phyloP scores from a whole-genome alignment of 345 rosid species.

The Linum usitatissimum region DNA sequence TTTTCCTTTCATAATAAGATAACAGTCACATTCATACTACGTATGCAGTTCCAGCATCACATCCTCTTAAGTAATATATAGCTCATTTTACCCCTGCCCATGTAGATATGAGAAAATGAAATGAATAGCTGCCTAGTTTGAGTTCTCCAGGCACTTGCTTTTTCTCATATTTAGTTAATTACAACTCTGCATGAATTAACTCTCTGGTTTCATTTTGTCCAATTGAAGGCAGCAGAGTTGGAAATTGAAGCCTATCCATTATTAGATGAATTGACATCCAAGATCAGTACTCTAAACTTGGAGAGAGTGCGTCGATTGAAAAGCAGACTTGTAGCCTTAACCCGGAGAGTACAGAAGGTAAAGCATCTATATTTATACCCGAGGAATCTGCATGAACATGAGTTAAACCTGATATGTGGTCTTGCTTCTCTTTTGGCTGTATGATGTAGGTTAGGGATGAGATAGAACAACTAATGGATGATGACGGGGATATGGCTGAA shows the following conservation, averaged over 20 bases:
- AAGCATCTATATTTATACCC: slow-evolving; percentile 4
- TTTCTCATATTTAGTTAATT: too few species aligned
- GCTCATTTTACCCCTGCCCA: too few species aligned
- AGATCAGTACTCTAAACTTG: slow-evolving; percentile 93
- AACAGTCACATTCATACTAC: too few species aligned
- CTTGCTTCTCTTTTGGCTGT: slow-evolving; percentile 6
- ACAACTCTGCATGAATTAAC: neutral
- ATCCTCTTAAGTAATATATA: too few species aligned
- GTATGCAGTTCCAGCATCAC: too few species aligned
- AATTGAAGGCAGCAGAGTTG: slow-evolving; percentile 79
- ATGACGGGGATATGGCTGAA: slow-evolving; percentile 99
- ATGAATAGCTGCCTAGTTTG: too few species aligned
- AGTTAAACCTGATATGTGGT: neutral
- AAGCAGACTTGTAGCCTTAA: slow-evolving; percentile 91
- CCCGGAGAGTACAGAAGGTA: slow-evolving; percentile 96
- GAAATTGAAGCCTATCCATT: slow-evolving; percentile 99
- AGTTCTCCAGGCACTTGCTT: too few species aligned
- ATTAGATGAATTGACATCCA: slow-evolving; percentile 87
- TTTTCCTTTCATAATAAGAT: too few species aligned
- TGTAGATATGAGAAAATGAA: too few species aligned
- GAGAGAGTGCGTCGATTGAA: slow-evolving; percentile 90
- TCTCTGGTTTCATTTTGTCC: neutral
- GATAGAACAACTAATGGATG: slow-evolving; percentile 95
- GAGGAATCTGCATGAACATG: slow-evolving; percentile 1
- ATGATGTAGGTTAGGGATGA: slow-evolving; percentile 76